Evolutionary conservation across 176 grass and related monocot species (phyloP).

Genomic region (sorghum (Sorghum bicolor)): Sorghum_bicolor_NCBIv3 NC_012872.2:2866501-2867000

Average conservation of each 20-base stretch:
- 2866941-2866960: constrained; percentile 15
- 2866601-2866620: neutral
- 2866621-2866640: neutral
- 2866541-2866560: neutral
- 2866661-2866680: neutral
- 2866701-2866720: constrained; percentile 17
- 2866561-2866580: neutral
- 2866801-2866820: constrained; percentile 54
- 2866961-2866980: constrained; percentile 43
- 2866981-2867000: constrained; percentile 95
- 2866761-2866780: constrained; percentile 99
- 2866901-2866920: neutral
- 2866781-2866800: constrained; percentile 95
- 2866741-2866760: constrained; percentile 99
- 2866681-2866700: neutral
- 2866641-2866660: neutral
- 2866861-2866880: too few species aligned
- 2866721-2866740: constrained; percentile 95
- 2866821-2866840: neutral
- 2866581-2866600: neutral
- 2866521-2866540: neutral
- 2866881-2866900: neutral
- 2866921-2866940: neutral
- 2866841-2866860: neutral
- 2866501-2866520: neutral